Evolutionary conservation across 1,139 yeast genomes (phyloP).

Genomic region (Entelexis sorbosivorans): DNA sequence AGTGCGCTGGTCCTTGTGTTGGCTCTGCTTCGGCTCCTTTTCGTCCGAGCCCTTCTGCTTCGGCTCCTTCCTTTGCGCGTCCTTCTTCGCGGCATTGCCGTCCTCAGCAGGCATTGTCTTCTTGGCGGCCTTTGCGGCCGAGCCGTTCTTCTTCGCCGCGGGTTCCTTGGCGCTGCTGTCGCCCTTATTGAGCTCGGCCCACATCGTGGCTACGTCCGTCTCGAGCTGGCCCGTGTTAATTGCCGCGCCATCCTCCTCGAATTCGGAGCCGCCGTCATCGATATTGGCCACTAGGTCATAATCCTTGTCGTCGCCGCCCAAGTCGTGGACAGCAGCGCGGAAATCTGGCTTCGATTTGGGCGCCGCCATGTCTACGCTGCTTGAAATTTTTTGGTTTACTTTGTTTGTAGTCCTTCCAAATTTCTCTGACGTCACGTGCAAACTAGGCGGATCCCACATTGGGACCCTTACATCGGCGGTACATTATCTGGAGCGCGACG

Average conservation of each 20-base stretch:
- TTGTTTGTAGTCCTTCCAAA: not conserved
- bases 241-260: slow-evolving; percentile 28
- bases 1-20: not conserved
- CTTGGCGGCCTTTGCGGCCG: slow-evolving; percentile 6
- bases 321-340: slow-evolving; percentile 19
- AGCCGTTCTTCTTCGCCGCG: not conserved
- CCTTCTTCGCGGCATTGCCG: not conserved
- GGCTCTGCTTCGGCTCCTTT: not conserved
- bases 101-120: not conserved
- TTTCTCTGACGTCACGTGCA: not conserved
- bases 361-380: not conserved
- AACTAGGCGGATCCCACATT: not conserved
- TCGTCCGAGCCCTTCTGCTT: not conserved
- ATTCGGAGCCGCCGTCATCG: slow-evolving; percentile 36
- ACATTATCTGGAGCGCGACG: too few species aligned
- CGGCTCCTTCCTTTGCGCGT: not conserved
- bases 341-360: slow-evolving; percentile 12
- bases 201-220: slow-evolving; percentile 51
- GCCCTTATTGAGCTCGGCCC: slow-evolving; percentile 37
- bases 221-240: slow-evolving; percentile 16
- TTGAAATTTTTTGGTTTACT: slow-evolving; percentile 3
- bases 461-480: not conserved
- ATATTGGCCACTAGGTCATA: slow-evolving; percentile 43
- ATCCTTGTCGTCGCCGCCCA: slow-evolving; percentile 65
- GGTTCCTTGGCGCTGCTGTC: not conserved